Evolutionary conservation across 1,284 basidiomycete genomes (phyloP).

Genomic region (Trichosporon inkin): DNA sequence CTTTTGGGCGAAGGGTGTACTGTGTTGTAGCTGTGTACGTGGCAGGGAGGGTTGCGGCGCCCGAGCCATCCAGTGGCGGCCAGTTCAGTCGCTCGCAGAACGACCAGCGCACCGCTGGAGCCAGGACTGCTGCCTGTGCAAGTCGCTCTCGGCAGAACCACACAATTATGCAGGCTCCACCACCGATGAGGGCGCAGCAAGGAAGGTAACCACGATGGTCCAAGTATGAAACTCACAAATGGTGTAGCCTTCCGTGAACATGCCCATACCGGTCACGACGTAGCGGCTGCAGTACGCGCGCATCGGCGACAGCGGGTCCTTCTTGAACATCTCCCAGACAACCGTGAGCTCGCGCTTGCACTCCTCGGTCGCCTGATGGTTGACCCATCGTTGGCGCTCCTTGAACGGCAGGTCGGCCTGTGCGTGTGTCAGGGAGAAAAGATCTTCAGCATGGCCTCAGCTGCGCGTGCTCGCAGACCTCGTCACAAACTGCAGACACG

Average conservation of each 20-base stretch:
- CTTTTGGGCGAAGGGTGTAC: too few species aligned
- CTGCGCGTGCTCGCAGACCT: not conserved
- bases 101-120: too few species aligned
- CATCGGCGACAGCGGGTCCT: constrained; percentile 52
- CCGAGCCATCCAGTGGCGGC: too few species aligned
- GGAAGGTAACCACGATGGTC: too few species aligned
- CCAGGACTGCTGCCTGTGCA: too few species aligned
- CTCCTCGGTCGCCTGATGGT: constrained; percentile 51
- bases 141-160: too few species aligned
- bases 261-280: constrained; percentile 55
- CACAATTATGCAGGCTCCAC: too few species aligned
- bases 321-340: constrained; percentile 55
- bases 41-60: too few species aligned
- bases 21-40: too few species aligned
- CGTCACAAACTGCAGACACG: too few species aligned
- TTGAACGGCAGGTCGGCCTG: constrained; percentile 45
- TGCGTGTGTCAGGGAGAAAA: not conserved
- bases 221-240: constrained; percentile 24
- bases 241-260: constrained; percentile 54
- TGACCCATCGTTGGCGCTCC: constrained; percentile 49
- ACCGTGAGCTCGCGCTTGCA: constrained; percentile 50
- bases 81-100: too few species aligned
- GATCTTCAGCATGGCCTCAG: not conserved
- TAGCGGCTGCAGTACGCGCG: constrained; percentile 53
- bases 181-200: too few species aligned